These are phyloP conservation scores for Ogataea paraovalis DNA, from an alignment of 805 yeast species.

Conservation along the genomic window DNA sequence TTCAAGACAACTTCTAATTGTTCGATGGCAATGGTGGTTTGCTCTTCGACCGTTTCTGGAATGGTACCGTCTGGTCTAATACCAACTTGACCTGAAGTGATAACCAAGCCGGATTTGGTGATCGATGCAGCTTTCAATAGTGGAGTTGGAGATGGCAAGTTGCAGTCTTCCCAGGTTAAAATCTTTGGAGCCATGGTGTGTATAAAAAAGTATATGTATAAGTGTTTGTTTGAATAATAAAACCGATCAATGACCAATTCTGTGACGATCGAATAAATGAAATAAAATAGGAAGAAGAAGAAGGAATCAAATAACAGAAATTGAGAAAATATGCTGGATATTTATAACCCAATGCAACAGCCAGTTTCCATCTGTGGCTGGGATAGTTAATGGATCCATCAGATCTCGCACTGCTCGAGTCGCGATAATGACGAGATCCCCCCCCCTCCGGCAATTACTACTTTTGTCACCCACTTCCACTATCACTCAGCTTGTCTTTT, in stretches of 20 bases:
- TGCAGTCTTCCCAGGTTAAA: constrained; percentile 24
- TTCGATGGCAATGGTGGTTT: constrained; percentile 41
- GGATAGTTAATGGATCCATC: too few relatives aligned
- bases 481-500: too few relatives aligned
- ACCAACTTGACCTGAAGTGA: constrained; percentile 28
- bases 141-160: constrained; percentile 17
- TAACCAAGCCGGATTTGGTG: constrained; percentile 25
- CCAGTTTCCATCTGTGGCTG: too few relatives aligned
- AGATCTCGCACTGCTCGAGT: background rate
- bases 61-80: constrained; percentile 31
- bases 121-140: constrained; percentile 21
- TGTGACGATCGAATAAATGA: too few relatives aligned
- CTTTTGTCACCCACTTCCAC: too few relatives aligned
- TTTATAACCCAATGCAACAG: too few relatives aligned
- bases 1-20: constrained; percentile 39
- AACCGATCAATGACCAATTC: background rate
- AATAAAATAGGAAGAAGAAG: too few relatives aligned
- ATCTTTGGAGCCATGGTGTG: constrained; percentile 15
- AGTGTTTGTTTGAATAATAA: background rate
- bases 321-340: too few relatives aligned
- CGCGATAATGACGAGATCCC: background rate
- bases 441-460: background rate
- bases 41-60: constrained; percentile 41
- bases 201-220: background rate
- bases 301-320: too few relatives aligned